Percentiles rank a stretch among this genome's conserved stretches.
Evolutionary conservation across 2,329 filamentous ascomycete genomes (phyloP).

Genomic region (Cytospora mali): DNA sequence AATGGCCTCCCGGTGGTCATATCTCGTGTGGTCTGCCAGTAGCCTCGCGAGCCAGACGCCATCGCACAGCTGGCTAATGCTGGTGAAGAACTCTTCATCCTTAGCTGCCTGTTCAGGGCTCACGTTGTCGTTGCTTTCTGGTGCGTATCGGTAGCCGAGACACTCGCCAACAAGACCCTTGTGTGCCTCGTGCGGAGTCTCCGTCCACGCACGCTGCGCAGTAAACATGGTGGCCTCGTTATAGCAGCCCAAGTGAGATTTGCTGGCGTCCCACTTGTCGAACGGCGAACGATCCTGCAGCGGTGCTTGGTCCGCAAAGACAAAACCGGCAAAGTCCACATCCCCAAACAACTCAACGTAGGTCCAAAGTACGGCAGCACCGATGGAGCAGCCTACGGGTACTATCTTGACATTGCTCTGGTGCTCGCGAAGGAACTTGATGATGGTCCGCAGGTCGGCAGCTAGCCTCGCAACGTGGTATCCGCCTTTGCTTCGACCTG

Average conservation of each 20-base stretch:
- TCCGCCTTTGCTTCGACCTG: conserved; percentile 37
- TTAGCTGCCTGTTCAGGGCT: conserved; percentile 30
- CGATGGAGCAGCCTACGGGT: conserved; percentile 44
- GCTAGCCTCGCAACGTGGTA: conserved; percentile 46
- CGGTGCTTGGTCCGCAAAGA: conserved; percentile 46
- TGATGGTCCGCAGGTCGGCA: conserved; percentile 39
- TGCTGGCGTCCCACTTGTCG: conserved; percentile 38
- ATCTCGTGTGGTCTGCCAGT: conserved; percentile 44
- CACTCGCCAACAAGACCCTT: conserved; percentile 39
- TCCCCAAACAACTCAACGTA: conserved; percentile 43
- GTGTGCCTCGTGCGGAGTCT: conserved; percentile 33
- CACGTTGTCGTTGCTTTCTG: conserved; percentile 32
- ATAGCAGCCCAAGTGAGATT: conserved; percentile 41
- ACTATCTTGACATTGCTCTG: conserved; percentile 32
- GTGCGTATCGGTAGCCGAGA: conserved; percentile 40
- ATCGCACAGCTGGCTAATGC: conserved; percentile 40
- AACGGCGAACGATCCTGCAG: conserved; percentile 42
- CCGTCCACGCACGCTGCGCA: conserved; percentile 36
- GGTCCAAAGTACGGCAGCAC: conserved; percentile 45
- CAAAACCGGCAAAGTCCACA: conserved; percentile 37
- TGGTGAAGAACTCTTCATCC: conserved; percentile 42
- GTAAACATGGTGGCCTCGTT: conserved; percentile 41
- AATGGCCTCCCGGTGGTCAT: conserved; percentile 45
- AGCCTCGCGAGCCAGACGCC: conserved; percentile 42
- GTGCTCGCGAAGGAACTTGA: conserved; percentile 34